phyloP scores from a whole-genome alignment of 2,329 filamentous ascomycete species.

The Penicillium sp. region DNA sequence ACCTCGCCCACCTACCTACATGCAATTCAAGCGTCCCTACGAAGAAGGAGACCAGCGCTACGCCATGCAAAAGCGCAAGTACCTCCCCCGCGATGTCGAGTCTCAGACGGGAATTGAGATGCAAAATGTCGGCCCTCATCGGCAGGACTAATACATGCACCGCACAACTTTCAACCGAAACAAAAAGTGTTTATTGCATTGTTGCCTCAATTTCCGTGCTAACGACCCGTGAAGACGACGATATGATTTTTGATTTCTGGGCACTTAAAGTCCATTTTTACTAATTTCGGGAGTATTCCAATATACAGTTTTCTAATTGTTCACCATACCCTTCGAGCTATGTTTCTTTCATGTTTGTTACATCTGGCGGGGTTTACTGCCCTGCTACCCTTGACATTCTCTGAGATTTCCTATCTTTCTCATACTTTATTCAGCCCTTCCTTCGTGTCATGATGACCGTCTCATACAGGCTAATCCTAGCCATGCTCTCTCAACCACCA shows the following conservation, averaged over 20 bases:
- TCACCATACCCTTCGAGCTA: conserved; percentile 25
- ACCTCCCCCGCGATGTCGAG: conserved; percentile 55
- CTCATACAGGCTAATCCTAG: background rate
- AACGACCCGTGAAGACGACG: conserved; percentile 33
- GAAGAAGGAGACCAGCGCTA: conserved; percentile 84
- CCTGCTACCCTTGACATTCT: conserved; percentile 26
- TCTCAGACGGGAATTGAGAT: conserved; percentile 72
- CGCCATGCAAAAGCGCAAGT: conserved; percentile 63
- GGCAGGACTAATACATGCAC: conserved; percentile 25
- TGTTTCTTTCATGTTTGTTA: conserved; percentile 18
- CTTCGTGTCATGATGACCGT: conserved; percentile 1
- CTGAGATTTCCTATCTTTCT: conserved; percentile 26
- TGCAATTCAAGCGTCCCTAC: conserved; percentile 81
- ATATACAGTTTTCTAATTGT: conserved; percentile 30
- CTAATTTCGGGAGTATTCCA: conserved; percentile 11
- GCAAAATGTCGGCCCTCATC: conserved; percentile 61
- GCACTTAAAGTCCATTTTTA: conserved; percentile 16
- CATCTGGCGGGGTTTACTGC: conserved; percentile 13
- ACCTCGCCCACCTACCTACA: conserved; percentile 84
- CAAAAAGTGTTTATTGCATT: conserved; percentile 19
- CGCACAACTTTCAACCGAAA: background rate
- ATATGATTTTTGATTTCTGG: conserved; percentile 27
- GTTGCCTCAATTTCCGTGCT: conserved; percentile 19
- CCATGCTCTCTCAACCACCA: background rate
- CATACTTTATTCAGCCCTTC: conserved; percentile 18